phyloP scores from a whole-genome alignment of 2,329 filamentous ascomycete genomes.

The Colletotrichum melonis region DNA sequence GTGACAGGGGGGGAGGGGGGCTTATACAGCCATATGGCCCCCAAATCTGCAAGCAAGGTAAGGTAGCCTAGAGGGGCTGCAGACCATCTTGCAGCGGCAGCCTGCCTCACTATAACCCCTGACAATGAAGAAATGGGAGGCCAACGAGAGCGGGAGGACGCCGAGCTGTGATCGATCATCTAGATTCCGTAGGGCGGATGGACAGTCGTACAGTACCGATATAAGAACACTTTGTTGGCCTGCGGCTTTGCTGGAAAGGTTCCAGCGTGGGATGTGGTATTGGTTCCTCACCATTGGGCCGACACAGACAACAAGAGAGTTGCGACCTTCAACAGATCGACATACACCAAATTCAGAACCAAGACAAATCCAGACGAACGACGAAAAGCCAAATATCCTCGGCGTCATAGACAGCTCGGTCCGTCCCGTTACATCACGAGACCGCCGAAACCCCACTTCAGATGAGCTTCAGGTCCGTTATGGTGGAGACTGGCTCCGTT shows the following conservation, averaged over 20 bases:
- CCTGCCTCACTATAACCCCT: neutral
- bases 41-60: conserved; percentile 11
- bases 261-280: neutral
- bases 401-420: neutral
- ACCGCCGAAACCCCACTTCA: neutral
- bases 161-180: neutral
- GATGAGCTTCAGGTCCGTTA: conserved; percentile 31
- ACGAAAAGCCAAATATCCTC: neutral
- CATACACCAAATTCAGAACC: neutral
- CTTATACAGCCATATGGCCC: conserved; percentile 11
- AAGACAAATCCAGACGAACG: conserved; percentile 19
- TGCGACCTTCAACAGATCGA: neutral
- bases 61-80: neutral
- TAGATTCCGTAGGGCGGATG: neutral
- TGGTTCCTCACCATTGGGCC: neutral
- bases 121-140: neutral
- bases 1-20: conserved; percentile 9
- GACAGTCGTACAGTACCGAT: neutral
- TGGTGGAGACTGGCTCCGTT: conserved; percentile 29
- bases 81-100: conserved; percentile 13
- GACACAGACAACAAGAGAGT: neutral
- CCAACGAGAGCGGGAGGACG: neutral
- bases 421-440: conserved; percentile 12
- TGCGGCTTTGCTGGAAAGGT: neutral
- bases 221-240: conserved; percentile 3